These are phyloP conservation scores for Phytophthora agathidicida DNA, from an alignment of 352 stramenopile species.

Conservation along the genomic window DNA sequence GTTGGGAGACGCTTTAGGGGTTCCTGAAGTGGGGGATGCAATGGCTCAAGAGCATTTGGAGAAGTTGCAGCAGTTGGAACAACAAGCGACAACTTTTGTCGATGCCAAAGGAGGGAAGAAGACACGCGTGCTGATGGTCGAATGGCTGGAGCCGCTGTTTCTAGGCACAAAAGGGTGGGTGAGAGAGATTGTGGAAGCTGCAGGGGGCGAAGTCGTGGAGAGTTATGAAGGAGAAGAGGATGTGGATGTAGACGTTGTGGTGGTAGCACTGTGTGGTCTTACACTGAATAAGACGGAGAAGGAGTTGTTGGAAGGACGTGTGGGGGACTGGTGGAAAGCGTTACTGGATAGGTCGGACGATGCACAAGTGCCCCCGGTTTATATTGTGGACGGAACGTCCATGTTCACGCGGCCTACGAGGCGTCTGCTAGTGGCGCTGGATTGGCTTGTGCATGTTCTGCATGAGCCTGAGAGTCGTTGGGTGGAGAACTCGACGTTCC, in stretches of 20 bases:
- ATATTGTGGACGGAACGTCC: slow-evolving; percentile 71
- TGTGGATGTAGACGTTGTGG: slow-evolving; percentile 51
- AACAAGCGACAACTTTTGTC: slow-evolving; percentile 20
- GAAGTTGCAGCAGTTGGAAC: slow-evolving; percentile 33
- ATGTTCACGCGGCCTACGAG: slow-evolving; percentile 77
- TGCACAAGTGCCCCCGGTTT: slow-evolving; percentile 29
- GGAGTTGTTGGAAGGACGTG: slow-evolving; percentile 42
- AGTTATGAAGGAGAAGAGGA: slow-evolving; percentile 11
- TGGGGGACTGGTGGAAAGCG: slow-evolving; percentile 51
- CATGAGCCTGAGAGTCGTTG: slow-evolving; percentile 36
- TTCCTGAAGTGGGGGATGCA: slow-evolving; percentile 42
- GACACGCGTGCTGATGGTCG: slow-evolving; percentile 56
- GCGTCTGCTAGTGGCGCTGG: slow-evolving; percentile 56
- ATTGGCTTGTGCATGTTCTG: slow-evolving; percentile 60
- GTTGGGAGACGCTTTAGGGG: slow-evolving; percentile 50
- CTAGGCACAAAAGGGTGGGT: slow-evolving; percentile 70
- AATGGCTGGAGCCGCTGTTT: slow-evolving; percentile 80
- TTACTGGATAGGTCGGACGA: slow-evolving; percentile 8
- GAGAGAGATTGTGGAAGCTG: slow-evolving; percentile 62
- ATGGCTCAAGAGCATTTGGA: slow-evolving; percentile 42
- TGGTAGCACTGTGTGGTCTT: slow-evolving; percentile 71
- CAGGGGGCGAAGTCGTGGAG: slow-evolving; percentile 48
- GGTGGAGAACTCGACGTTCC: slow-evolving; percentile 44
- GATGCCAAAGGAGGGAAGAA: slow-evolving; percentile 2
- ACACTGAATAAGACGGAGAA: slow-evolving; percentile 47